Evolutionary conservation across 2,329 filamentous ascomycete species (phyloP).

Genomic region (Chaetomium sp.): DNA sequence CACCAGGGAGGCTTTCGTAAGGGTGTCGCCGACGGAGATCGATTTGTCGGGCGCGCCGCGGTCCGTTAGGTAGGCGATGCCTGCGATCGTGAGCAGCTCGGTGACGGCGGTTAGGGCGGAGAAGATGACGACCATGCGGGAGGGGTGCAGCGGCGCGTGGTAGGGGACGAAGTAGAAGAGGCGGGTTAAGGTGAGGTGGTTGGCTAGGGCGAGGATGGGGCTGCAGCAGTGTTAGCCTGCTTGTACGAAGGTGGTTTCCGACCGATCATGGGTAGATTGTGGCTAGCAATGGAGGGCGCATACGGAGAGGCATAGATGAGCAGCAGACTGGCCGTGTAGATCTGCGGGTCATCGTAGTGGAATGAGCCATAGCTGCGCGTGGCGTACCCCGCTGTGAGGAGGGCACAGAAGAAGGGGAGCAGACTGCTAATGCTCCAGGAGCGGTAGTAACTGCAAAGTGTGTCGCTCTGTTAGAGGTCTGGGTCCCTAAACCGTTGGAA

Average conservation of each 20-base stretch:
- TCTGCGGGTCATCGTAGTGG: background rate
- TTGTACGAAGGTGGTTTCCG: background rate
- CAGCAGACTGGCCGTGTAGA: background rate
- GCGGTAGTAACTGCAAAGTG: background rate
- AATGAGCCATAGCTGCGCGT: background rate
- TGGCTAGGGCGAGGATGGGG: background rate
- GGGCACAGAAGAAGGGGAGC: background rate
- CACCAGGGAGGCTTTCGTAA: background rate
- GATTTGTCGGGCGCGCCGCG: background rate
- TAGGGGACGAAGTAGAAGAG: constrained; percentile 2
- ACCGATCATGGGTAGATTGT: background rate
- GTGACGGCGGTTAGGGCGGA: background rate
- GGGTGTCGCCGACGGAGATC: background rate
- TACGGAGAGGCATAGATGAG: background rate
- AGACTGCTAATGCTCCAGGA: background rate
- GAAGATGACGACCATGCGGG: background rate
- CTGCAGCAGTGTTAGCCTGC: background rate
- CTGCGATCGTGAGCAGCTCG: background rate
- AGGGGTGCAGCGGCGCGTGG: constrained; percentile 3
- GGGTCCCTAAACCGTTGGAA: background rate
- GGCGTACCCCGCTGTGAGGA: background rate
- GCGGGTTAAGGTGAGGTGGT: background rate
- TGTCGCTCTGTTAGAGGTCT: background rate
- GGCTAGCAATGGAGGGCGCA: background rate
- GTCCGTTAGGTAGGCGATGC: background rate